Percentiles rank a stretch among this genome's conserved stretches.
Evolutionary conservation across 2,329 filamentous ascomycete genomes (phyloP).

Genomic region (Stenocarpella maydis): DNA sequence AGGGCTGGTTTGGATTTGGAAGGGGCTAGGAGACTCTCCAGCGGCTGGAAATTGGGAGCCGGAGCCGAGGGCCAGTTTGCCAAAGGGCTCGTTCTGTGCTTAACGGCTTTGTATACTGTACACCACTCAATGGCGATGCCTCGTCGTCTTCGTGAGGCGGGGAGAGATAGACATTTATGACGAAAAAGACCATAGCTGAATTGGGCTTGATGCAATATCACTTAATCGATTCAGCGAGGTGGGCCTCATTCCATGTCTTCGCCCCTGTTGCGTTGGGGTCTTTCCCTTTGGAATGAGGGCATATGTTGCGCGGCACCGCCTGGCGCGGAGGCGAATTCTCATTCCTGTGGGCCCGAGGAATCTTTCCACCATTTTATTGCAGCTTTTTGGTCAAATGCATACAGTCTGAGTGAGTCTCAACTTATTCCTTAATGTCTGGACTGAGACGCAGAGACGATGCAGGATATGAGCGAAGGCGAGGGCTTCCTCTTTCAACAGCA

Average conservation of each 20-base stretch:
- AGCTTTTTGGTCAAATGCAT: not conserved
- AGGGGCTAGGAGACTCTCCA: conserved; percentile 46
- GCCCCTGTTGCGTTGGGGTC: not conserved
- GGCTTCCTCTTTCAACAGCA: conserved; percentile 19
- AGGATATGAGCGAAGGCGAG: conserved; percentile 30
- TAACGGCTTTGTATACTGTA: not conserved
- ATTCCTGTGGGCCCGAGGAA: not conserved
- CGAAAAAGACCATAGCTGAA: not conserved
- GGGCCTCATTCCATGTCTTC: not conserved
- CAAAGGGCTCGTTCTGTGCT: not conserved
- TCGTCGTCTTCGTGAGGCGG: not conserved
- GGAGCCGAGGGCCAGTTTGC: conserved; percentile 6
- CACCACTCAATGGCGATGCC: conserved; percentile 1
- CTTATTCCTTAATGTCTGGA: not conserved
- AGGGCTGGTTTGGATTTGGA: conserved; percentile 81
- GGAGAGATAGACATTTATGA: not conserved
- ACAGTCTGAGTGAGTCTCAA: not conserved
- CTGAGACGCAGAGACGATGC: not conserved
- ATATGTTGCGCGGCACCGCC: not conserved
- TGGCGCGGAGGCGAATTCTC: conserved; percentile 7
- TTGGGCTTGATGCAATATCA: not conserved
- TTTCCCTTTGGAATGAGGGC: conserved; percentile 14
- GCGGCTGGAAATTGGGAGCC: conserved; percentile 25
- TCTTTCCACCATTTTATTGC: not conserved
- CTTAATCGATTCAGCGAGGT: not conserved